These are phyloP conservation scores for Cordyceps sp. DNA, from an alignment of 2,329 filamentous ascomycete genomes.

Conservation along the genomic window DNA sequence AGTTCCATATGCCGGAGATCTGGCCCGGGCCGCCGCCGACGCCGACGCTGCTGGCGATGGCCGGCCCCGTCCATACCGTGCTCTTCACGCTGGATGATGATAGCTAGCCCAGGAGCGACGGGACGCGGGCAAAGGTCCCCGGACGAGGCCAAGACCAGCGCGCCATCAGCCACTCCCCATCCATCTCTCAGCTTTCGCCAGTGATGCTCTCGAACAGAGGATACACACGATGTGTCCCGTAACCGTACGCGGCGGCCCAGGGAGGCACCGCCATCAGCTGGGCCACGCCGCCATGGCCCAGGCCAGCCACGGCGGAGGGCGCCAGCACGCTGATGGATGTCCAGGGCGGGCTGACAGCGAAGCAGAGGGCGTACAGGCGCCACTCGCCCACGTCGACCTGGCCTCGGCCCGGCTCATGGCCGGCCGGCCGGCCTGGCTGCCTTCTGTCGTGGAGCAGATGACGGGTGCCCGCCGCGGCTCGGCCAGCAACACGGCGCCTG, in stretches of 20 bases:
- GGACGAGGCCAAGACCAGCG: constrained; percentile 48
- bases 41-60: constrained; percentile 54
- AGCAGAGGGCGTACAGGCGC: constrained; percentile 46
- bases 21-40: constrained; percentile 51
- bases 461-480: constrained; percentile 28
- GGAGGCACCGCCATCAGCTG: constrained; percentile 53
- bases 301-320: constrained; percentile 40
- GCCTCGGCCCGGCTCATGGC: constrained; percentile 50
- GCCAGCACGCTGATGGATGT: constrained; percentile 44
- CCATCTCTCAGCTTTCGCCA: too few relatives aligned
- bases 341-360: constrained; percentile 36
- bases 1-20: constrained; percentile 60
- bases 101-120: constrained; percentile 54
- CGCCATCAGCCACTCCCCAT: too few relatives aligned
- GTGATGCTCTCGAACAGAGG: too few relatives aligned
- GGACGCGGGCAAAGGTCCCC: constrained; percentile 54
- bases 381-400: constrained; percentile 50
- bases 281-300: constrained; percentile 32
- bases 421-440: constrained; percentile 40
- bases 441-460: constrained; percentile 28
- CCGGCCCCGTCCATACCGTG: constrained; percentile 48
- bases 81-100: constrained; percentile 49
- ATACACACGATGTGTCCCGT: too few relatives aligned
- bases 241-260: constrained; percentile 43
- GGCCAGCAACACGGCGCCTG: constrained; percentile 45